Evolutionary conservation across 495 filamentous ascomycete species (phyloP).

Genomic region (Opeltia flavorubescens): DNA sequence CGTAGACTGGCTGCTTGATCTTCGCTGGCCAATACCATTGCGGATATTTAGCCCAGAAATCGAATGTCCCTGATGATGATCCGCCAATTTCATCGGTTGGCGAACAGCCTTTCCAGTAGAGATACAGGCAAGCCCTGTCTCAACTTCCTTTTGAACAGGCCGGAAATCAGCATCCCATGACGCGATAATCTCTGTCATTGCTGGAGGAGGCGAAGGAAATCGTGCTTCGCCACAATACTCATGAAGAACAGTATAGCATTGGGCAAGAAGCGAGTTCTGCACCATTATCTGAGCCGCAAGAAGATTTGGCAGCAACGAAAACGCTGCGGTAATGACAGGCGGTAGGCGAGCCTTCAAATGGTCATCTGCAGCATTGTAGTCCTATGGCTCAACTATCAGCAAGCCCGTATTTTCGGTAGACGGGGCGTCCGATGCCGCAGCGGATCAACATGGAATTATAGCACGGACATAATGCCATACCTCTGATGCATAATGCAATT

Average conservation of each 20-base stretch:
- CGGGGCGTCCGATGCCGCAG: background rate
- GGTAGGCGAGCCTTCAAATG: slow-evolving; percentile 65
- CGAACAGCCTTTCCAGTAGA: slow-evolving; percentile 63
- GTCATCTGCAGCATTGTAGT: slow-evolving; percentile 71
- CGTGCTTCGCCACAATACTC: slow-evolving; percentile 58
- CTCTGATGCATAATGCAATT: slow-evolving; percentile 52
- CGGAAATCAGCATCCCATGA: slow-evolving; percentile 55
- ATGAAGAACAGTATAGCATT: slow-evolving; percentile 74
- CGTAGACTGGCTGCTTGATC: slow-evolving; percentile 14
- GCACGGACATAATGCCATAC: slow-evolving; percentile 26
- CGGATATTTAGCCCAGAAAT: slow-evolving; percentile 22
- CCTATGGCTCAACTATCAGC: slow-evolving; percentile 32
- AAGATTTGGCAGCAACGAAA: slow-evolving; percentile 68
- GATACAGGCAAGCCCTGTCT: slow-evolving; percentile 52
- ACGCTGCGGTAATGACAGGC: slow-evolving; percentile 55
- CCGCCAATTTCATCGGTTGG: slow-evolving; percentile 37
- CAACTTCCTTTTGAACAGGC: slow-evolving; percentile 53
- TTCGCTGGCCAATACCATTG: slow-evolving; percentile 18
- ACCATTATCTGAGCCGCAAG: slow-evolving; percentile 60
- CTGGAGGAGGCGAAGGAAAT: slow-evolving; percentile 59
- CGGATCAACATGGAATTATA: background rate
- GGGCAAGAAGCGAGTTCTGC: slow-evolving; percentile 69
- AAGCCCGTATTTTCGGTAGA: background rate
- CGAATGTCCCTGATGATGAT: slow-evolving; percentile 22
- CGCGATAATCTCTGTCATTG: slow-evolving; percentile 56